Evolutionary conservation across 768 basidiomycete species (phyloP), one percentile per base, ranked within the genome.

Genomic region (Boletus vermiculosoides): DNA sequence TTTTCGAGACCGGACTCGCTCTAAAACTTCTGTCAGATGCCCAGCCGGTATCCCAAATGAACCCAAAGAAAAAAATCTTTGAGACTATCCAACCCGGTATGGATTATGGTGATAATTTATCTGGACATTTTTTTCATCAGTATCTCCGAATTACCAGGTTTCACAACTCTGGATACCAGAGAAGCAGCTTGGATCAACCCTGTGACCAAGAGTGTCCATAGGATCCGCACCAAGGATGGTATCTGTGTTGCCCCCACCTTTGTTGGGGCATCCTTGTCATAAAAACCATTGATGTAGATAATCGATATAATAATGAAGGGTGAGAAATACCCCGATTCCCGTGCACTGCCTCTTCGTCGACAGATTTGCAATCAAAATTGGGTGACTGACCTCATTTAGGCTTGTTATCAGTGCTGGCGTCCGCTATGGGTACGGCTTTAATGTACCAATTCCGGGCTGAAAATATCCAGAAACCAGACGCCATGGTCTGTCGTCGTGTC

Each of bases 1-100:
- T 12, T 22, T 50, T 50, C 15, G 1, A 23, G 25, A 20, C 2
- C 8, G 7, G 8, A 1, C 28, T 44, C 13, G 30, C 30, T 60
- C 50, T 64, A 25, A 56, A 50, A 12, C 45, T 48, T 11, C 16
- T 33, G 45, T 52, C 50, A 88, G 88, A 77, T 63, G 79, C 80
- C 1, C 80, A 78, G 20, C 90, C 94, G 0, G 76, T 96, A 23
- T 67, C 88, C 8, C 93, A 95, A 66, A 78, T 99, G 55, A 98
- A 98, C 73, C 97, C 97, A 13, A 99, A 98, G 77, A 98, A 97
- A 79, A 99, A 98, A 77, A 91, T 98, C 33, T 99, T 98, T 66
- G 97, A 99, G 76, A 88, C 94, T 0, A 84, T 99, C 49, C 97
- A 97, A 69, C 94, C 94, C 50, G 89, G 92, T 87, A 63, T 23